These are phyloP conservation scores for Psilocybe mexicana DNA, from an alignment of 1,284 basidiomycete genomes.

Conservation along the genomic window DNA sequence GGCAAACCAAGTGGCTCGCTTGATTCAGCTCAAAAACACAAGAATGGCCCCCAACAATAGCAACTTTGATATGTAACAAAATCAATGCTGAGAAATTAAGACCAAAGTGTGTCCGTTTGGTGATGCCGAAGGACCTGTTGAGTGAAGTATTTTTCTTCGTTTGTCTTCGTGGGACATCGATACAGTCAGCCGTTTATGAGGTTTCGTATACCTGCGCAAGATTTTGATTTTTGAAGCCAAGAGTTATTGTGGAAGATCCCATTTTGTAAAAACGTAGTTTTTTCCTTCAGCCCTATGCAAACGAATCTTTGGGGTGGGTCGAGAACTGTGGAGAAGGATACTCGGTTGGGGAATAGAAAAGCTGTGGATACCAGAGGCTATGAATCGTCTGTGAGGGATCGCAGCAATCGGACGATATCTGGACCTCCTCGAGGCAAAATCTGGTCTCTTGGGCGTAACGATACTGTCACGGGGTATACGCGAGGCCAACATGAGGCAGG, in stretches of 20 bases:
- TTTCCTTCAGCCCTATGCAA: neutral
- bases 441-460: slow-evolving; percentile 16
- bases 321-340: slow-evolving; percentile 2
- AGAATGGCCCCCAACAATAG: too few species aligned
- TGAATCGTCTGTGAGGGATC: slow-evolving; percentile 10
- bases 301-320: neutral
- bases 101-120: too few species aligned
- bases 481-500: slow-evolving; percentile 26
- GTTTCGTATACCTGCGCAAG: too few species aligned
- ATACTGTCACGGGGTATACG: slow-evolving; percentile 24
- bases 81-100: neutral
- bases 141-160: too few species aligned
- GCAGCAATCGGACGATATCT: slow-evolving; percentile 15
- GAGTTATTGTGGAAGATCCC: neutral
- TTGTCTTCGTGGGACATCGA: neutral
- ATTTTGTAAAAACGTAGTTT: neutral
- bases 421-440: slow-evolving; percentile 28
- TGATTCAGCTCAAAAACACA: slow-evolving; percentile 1
- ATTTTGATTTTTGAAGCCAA: neutral
- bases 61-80: neutral
- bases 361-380: slow-evolving; percentile 21
- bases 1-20: slow-evolving; percentile 5
- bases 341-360: slow-evolving; percentile 5
- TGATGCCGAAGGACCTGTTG: too few species aligned
- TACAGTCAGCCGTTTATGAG: slow-evolving; percentile 9